Base-by-base conservation (phyloP, 495 filamentous ascomycete genomes). In the Cercophora newfieldiana region DNA sequence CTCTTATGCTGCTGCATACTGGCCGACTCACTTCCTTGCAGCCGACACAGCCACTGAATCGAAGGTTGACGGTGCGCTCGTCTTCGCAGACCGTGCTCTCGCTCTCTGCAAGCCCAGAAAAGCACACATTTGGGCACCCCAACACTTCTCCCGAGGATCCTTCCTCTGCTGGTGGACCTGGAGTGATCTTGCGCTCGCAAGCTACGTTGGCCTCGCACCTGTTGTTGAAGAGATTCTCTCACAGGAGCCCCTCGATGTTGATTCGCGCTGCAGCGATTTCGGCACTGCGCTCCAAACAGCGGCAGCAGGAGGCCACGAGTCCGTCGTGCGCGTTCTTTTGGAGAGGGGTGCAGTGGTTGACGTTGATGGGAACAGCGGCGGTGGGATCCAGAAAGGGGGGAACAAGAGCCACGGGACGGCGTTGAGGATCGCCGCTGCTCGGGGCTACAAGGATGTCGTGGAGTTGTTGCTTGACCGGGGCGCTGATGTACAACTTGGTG, bases 321-420 rank as follows among this genome's bases (percentile, higher is more conserved):
- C 60, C 21, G 63, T 74, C 22, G 66, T 74, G 0, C 18, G 68
- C 33, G 31, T 73, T 14, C 66, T 76, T 1, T 51, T 74, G 7
- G 47, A 64, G 16, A 37, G 66, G 1, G 57, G 65, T 7, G 69
- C 71, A 7, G 58, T 70, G 29, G 65, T 75, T n/a, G 68, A 75
- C 63, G 2, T 7, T 25, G 18, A 58, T 25, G 54, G 8, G 10
- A 53, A 53, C 50, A 53, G 50, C 21, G 8, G 21, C 21, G n/a
- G n/a, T n/a, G n/a, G n/a, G n/a, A n/a, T n/a, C n/a, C n/a, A n/a
- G n/a, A 22, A 53, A 31, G 26, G 26, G 7, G 2, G 54, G 18
- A 31, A 25, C 28, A 6, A 12, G 69, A 57, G 44, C 21, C 29
- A 55, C 49, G 18, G 49, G 4, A 63, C 61, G 5, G 48, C 61